Conservation (phyloP, 148 eudicot genomes). For the Pouteria glomerata region DNA sequence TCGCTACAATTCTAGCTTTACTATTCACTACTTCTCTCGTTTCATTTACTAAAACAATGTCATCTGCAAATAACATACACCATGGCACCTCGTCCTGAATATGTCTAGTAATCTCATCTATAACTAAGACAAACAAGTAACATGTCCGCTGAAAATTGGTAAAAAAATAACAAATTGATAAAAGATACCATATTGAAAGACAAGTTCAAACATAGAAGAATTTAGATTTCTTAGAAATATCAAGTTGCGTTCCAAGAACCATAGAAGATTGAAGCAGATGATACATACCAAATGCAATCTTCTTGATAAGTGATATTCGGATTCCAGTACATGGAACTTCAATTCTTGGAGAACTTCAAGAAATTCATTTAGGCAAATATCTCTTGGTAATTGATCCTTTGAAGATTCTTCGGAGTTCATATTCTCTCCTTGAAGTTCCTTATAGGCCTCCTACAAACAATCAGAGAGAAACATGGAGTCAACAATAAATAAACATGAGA, state of each 20-base stretch:
- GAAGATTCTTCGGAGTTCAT: slow-evolving; percentile 15
- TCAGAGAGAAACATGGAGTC: background rate
- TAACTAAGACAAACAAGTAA: no score
- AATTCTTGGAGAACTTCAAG: slow-evolving; percentile 48
- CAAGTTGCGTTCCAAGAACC: background rate
- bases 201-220: background rate
- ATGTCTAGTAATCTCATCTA: no score
- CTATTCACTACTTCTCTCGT: no score
- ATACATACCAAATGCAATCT: slow-evolving; percentile 54
- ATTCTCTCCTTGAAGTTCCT: slow-evolving; percentile 34
- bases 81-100: no score
- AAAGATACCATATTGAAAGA: background rate
- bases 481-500: background rate
- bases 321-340: slow-evolving; percentile 47
- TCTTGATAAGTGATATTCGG: slow-evolving; percentile 47
- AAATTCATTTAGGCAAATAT: slow-evolving; percentile 31
- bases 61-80: no score
- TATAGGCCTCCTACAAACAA: slow-evolving; percentile 39
- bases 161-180: no score
- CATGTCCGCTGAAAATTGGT: background rate
- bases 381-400: slow-evolving; percentile 24
- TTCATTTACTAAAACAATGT: no score
- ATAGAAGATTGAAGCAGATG: slow-evolving; percentile 6
- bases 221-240: background rate
- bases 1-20: no score